phyloP scores from a whole-genome alignment of 768 basidiomycete genomes.

The Mycena galopus region DNA sequence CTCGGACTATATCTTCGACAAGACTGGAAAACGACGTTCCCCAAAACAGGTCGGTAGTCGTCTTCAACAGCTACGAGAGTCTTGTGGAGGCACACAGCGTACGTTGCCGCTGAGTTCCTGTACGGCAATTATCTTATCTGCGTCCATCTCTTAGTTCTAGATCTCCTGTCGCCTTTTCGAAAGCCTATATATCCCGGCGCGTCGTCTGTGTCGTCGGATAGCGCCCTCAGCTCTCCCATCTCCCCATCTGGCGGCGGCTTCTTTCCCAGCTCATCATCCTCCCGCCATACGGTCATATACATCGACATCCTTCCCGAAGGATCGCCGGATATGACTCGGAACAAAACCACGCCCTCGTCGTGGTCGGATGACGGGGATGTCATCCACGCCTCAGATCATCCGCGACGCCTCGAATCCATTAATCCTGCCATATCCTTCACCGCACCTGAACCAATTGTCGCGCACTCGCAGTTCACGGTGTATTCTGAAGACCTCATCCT shows the following conservation, averaged over 20 bases:
- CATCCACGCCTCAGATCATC: conserved; percentile 54
- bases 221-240: conserved; percentile 16
- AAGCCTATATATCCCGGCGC: conserved; percentile 38
- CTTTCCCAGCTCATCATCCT: conserved; percentile 11
- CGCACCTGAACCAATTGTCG: conserved; percentile 60
- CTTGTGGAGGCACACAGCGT: conserved; percentile 78
- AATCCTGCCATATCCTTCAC: conserved; percentile 78
- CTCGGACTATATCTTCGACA: conserved; percentile 67
- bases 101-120: conserved; percentile 46
- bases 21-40: conserved; percentile 77
- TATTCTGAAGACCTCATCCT: conserved; percentile 60
- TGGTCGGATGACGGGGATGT: conserved; percentile 40
- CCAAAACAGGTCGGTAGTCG: conserved; percentile 87
- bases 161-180: conserved; percentile 57
- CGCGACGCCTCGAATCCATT: conserved; percentile 69
- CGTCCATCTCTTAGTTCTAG: conserved; percentile 50
- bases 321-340: conserved; percentile 16
- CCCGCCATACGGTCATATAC: conserved; percentile 55
- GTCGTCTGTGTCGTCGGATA: conserved; percentile 30
- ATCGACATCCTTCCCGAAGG: conserved; percentile 60
- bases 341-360: conserved; percentile 22
- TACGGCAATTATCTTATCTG: conserved; percentile 7
- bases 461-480: conserved; percentile 70
- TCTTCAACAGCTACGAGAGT: conserved; percentile 82
- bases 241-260: conserved; percentile 32